Base-by-base conservation (phyloP, 495 filamentous ascomycete genomes). In the Lasiosphaeriaceae sp. region DNA sequence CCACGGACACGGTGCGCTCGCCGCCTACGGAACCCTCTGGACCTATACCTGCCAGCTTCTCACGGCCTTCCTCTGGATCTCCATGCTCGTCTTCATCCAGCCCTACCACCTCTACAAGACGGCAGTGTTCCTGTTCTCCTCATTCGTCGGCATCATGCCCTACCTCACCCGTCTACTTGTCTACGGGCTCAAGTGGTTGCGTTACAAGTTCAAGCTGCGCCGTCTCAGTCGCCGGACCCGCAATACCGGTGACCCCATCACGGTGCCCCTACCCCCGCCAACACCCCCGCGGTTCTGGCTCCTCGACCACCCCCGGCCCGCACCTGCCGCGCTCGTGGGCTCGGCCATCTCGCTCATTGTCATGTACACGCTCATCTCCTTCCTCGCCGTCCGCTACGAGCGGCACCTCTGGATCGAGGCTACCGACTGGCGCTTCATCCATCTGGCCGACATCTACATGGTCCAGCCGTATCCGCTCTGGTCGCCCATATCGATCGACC, bases 1-100 rank as follows among this genome's bases (percentile, higher is more conserved):
- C 51, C 66, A 68, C 58, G 66, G 66, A 37, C 63, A 66, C 52
- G 64, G 64, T 34, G 6, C 41, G 2, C 44, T 63, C 37, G 4
- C 39, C n/a, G 45, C 56, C 29, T 47, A 50, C n/a, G 50, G 21
- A 24, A 17, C 2, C 23, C 11, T 35, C n/a, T 62, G 52, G 50
- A 41, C 56, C 16, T 43, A 39, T 8, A 9, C 56, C 34, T 66
- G 64, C 56, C 41, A 52, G 41, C 19, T 66, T 14, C 50, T 66
- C 44, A 68, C 66, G 11, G 19, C 58, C 5, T n/a, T 56, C 34
- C 6, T 44, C 23, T 66, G 61, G 63, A 14, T 68, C 31, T 17
- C 56, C 21, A 14, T 60, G 14, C 52, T 67, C 16, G 1, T 67
- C 11, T 21, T 60, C 23, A 43, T 55, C 46, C 64, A 65, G 23